These are phyloP conservation scores for Diaporthe sp. DNA, from an alignment of 2,329 filamentous ascomycete genomes.

Conservation along the genomic window DNA sequence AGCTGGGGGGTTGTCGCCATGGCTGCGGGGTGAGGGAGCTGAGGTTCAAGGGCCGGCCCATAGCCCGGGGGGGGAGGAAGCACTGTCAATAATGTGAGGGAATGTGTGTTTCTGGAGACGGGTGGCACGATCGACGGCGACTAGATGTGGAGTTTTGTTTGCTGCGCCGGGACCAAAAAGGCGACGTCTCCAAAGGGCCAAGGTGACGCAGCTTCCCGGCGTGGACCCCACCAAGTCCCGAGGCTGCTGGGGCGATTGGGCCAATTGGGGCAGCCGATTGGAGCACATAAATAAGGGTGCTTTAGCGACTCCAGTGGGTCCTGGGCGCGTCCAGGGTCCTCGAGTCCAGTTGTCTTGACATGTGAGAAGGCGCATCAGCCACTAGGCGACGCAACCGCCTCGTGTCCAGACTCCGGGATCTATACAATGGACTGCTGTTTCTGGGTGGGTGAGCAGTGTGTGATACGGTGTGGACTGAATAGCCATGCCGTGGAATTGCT, in stretches of 20 bases:
- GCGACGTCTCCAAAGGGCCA: conserved; percentile 29
- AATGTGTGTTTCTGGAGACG: background rate
- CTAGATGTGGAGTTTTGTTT: background rate
- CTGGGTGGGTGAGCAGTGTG: background rate
- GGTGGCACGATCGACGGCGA: background rate
- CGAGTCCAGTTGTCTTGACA: conserved; percentile 4
- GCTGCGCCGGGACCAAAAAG: conserved; percentile 13
- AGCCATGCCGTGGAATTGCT: background rate
- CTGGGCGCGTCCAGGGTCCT: background rate
- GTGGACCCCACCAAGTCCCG: background rate
- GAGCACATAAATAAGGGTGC: conserved; percentile 23
- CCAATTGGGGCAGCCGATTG: conserved; percentile 28
- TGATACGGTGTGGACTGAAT: no score
- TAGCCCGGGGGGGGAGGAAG: background rate
- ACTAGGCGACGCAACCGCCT: background rate
- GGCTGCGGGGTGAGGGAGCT: background rate
- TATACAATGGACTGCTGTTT: background rate
- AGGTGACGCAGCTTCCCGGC: conserved; percentile 26
- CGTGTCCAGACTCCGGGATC: background rate
- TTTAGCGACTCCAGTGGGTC: conserved; percentile 30
- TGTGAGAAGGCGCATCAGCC: conserved; percentile 13
- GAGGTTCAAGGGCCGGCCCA: conserved; percentile 8
- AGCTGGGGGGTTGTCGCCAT: conserved; percentile 46
- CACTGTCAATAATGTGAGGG: background rate
- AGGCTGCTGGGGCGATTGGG: background rate